Conservation (phyloP, 2,329 filamentous ascomycete genomes). For the Parafenestella ontariensis region DNA sequence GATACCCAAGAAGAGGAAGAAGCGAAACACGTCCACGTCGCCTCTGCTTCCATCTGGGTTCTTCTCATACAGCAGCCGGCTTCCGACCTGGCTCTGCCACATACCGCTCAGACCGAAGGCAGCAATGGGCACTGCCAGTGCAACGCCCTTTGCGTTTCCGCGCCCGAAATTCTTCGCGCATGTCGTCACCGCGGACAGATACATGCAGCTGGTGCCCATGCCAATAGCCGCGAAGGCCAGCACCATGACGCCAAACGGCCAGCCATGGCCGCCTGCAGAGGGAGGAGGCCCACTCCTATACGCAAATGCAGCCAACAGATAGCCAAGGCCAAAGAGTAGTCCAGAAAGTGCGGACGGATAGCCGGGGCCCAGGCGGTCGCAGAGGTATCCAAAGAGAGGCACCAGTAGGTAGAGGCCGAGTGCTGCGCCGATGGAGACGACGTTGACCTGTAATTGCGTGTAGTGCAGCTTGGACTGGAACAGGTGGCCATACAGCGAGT, state of each 20-base stretch:
- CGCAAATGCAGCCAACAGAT: conserved; percentile 80
- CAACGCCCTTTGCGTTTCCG: conserved; percentile 84
- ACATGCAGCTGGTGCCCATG: conserved; percentile 85
- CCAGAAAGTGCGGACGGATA: conserved; percentile 77
- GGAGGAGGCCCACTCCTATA: conserved; percentile 69
- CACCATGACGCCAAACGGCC: conserved; percentile 84
- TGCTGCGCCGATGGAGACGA: conserved; percentile 84
- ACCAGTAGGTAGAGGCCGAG: conserved; percentile 93
- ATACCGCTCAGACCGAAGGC: conserved; percentile 93
- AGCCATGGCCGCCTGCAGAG: conserved; percentile 61
- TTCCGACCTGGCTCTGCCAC: conserved; percentile 92
- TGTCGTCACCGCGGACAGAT: conserved; percentile 88
- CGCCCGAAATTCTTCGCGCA: conserved; percentile 98
- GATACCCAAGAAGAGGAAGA: conserved; percentile 83
- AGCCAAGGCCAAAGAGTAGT: conserved; percentile 78
- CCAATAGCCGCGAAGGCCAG: conserved; percentile 84
- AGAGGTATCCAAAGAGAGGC: conserved; percentile 85
- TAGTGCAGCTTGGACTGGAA: conserved; percentile 89
- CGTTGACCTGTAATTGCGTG: conserved; percentile 90
- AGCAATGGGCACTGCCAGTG: conserved; percentile 88
- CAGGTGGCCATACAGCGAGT: conserved; percentile 90
- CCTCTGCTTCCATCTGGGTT: conserved; percentile 66
- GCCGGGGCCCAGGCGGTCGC: conserved; percentile 84
- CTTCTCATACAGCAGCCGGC: conserved; percentile 75
- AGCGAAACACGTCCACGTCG: conserved; percentile 77